Evolutionary conservation across 2,329 filamentous ascomycete species (phyloP).

Genomic region (Fusarium xylarioides): DNA sequence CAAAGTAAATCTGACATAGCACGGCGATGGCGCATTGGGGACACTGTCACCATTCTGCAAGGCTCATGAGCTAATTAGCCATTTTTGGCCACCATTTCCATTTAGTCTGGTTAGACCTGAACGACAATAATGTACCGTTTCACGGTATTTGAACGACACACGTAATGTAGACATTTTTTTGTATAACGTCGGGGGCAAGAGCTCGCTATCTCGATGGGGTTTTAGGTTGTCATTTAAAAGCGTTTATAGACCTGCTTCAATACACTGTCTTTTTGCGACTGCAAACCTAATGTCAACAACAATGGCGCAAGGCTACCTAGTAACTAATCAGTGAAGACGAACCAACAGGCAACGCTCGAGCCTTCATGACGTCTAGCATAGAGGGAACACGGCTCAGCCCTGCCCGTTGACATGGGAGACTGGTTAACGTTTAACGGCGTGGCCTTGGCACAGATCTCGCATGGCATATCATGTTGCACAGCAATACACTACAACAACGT

Average conservation of each 20-base stretch:
- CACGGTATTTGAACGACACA: slow-evolving; percentile 23
- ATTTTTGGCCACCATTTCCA: not conserved
- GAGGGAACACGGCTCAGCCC: not conserved
- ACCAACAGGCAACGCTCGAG: not conserved
- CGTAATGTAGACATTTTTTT: slow-evolving; percentile 35
- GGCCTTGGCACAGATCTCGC: slow-evolving; percentile 10
- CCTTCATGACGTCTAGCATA: slow-evolving; percentile 12
- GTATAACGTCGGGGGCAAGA: slow-evolving; percentile 23
- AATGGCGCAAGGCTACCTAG: not conserved
- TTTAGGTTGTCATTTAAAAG: slow-evolving; percentile 33
- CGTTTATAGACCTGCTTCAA: slow-evolving; percentile 33
- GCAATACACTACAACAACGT: not conserved
- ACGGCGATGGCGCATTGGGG: not conserved
- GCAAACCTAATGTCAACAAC: not conserved
- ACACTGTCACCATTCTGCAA: not conserved
- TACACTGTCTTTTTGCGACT: slow-evolving; percentile 6
- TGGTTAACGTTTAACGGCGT: slow-evolving; percentile 8
- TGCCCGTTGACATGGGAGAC: not conserved
- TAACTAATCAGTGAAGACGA: not conserved
- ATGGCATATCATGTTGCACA: slow-evolving; percentile 10
- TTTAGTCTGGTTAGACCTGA: not conserved
- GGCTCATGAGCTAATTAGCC: not conserved
- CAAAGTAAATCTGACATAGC: slow-evolving; percentile 19
- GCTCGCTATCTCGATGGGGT: slow-evolving; percentile 18
- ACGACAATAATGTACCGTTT: slow-evolving; percentile 14